These are phyloP conservation scores for Phytopythium chamaehyphon DNA, from an alignment of 352 stramenopile genomes.

Conservation along the genomic window DNA sequence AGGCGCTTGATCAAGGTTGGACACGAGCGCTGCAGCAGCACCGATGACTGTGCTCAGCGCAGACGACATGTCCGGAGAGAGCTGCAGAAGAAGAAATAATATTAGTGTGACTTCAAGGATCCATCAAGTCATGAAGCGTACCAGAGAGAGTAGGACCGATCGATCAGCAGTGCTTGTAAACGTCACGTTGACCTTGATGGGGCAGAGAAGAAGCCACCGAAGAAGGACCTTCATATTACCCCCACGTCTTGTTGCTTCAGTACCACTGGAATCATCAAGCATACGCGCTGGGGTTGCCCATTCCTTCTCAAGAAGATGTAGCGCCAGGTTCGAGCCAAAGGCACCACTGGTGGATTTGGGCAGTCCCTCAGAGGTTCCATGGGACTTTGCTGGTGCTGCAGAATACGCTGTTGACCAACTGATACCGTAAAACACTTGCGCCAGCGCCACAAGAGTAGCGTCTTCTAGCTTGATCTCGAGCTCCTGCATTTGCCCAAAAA, in stretches of 20 bases:
- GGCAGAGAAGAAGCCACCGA: slow-evolving; percentile 75
- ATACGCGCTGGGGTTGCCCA: slow-evolving; percentile 48
- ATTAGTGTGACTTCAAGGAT: slow-evolving; percentile 2
- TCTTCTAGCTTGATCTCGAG: slow-evolving; percentile 86
- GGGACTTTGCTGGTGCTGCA: not conserved
- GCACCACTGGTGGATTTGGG: not conserved
- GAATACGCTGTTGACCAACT: slow-evolving; percentile 34
- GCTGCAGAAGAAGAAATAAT: slow-evolving; percentile 18
- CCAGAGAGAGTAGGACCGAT: slow-evolving; percentile 74
- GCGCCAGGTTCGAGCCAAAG: slow-evolving; percentile 44
- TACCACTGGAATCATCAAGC: slow-evolving; percentile 21
- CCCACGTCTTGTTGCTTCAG: slow-evolving; percentile 21
- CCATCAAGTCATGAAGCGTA: slow-evolving; percentile 15
- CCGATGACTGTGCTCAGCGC: slow-evolving; percentile 78
- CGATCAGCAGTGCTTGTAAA: slow-evolving; percentile 83
- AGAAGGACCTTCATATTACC: slow-evolving; percentile 76
- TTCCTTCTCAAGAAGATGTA: slow-evolving; percentile 51
- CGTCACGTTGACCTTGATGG: slow-evolving; percentile 86
- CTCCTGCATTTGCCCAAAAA: slow-evolving; percentile 83
- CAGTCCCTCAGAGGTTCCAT: slow-evolving; percentile 1
- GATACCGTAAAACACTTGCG: slow-evolving; percentile 71
- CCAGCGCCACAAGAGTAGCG: slow-evolving; percentile 65
- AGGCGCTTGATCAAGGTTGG: slow-evolving; percentile 81
- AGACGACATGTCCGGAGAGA: slow-evolving; percentile 80
- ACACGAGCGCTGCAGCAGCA: slow-evolving; percentile 72